Conservation (phyloP, 2,329 filamentous ascomycete species). For the Coniochaeta sp. region DNA sequence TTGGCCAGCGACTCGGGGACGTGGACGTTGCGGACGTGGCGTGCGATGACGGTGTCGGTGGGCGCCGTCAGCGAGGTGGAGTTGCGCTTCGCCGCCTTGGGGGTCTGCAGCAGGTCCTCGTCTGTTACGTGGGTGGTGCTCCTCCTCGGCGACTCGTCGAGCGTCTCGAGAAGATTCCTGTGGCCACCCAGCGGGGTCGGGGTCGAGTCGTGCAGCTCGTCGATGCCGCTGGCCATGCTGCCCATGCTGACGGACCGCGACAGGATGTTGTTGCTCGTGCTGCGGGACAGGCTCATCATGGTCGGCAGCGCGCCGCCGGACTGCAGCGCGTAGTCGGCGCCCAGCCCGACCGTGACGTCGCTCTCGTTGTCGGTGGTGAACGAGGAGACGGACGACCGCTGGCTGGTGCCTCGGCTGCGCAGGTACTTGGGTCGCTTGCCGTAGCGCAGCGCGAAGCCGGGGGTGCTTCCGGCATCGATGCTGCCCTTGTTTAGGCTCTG, state of each 20-base stretch:
- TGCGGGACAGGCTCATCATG: slow-evolving; percentile 40
- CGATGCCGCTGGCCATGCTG: slow-evolving; percentile 74
- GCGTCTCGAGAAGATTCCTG: slow-evolving; percentile 41
- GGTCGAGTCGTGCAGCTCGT: slow-evolving; percentile 46
- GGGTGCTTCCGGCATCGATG: slow-evolving; percentile 37
- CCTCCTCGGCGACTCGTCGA: slow-evolving; percentile 33
- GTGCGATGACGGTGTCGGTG: slow-evolving; percentile 81
- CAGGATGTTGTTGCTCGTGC: slow-evolving; percentile 47
- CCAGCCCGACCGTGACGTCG: slow-evolving; percentile 60
- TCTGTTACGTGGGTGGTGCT: slow-evolving; percentile 23
- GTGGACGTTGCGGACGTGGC: slow-evolving; percentile 82
- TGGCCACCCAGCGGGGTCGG: slow-evolving; percentile 30
- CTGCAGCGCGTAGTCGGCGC: slow-evolving; percentile 75
- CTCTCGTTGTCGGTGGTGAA: slow-evolving; percentile 54
- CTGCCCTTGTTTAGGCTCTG: slow-evolving; percentile 6
- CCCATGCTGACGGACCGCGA: slow-evolving; percentile 78
- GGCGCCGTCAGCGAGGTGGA: slow-evolving; percentile 49
- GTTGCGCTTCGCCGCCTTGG: slow-evolving; percentile 52
- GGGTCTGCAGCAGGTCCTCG: slow-evolving; percentile 57
- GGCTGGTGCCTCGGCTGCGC: slow-evolving; percentile 48
- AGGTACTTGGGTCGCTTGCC: slow-evolving; percentile 49
- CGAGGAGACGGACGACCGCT: slow-evolving; percentile 55
- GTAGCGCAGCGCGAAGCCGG: slow-evolving; percentile 37
- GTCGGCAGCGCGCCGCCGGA: slow-evolving; percentile 68
- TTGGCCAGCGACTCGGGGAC: slow-evolving; percentile 83